Conservation (phyloP, 176 grass and related monocot species). For the Bolboschoenus planiculmis region DNA sequence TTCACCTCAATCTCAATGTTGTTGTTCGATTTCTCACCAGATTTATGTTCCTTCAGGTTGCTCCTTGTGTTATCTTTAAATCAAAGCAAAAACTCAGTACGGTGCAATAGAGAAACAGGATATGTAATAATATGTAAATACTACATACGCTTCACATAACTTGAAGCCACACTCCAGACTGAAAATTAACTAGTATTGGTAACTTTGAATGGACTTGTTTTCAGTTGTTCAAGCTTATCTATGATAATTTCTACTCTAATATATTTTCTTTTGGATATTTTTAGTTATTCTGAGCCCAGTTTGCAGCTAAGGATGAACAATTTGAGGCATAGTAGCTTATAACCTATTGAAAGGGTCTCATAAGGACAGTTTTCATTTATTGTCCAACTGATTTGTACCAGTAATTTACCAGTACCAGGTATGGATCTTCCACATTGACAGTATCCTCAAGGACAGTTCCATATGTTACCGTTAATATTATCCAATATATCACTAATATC, state of each 20-base stretch:
- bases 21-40: constrained; percentile 29
- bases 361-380: not conserved
- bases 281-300: not conserved
- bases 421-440: not conserved
- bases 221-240: not conserved
- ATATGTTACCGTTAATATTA: not conserved
- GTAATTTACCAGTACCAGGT: not conserved
- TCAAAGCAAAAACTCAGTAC: constrained; percentile 14
- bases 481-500: not conserved
- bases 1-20: constrained; percentile 9
- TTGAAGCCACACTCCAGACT: not conserved
- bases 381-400: not conserved
- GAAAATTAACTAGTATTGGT: not conserved
- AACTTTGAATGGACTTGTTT: not conserved
- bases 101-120: constrained; percentile 4
- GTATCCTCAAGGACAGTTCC: not conserved
- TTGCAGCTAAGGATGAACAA: not conserved
- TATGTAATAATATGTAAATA: not conserved
- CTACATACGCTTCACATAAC: not conserved
- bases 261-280: not conserved
- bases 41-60: constrained; percentile 34
- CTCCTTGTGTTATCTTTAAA: constrained; percentile 54
- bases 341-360: not conserved
- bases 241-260: not conserved
- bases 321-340: not conserved